These are phyloP conservation scores for Pyrus betulifolia DNA, from an alignment of 306 rosid species.

Conservation along the genomic window DNA sequence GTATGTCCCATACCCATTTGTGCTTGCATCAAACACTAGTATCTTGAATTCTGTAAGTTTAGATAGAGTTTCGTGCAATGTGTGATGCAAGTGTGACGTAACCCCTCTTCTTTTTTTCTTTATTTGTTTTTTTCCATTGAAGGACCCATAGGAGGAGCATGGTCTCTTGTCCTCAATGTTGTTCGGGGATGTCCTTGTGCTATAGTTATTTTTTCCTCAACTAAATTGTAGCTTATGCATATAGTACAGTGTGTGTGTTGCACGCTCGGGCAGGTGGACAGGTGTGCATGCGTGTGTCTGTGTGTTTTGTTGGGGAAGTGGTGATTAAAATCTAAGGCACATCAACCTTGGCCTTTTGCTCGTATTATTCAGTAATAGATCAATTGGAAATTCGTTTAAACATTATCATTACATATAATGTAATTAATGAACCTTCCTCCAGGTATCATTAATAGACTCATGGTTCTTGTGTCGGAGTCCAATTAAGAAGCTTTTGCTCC, in stretches of 20 bases:
- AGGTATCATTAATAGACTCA: conserved; percentile 80
- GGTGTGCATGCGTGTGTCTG: no score
- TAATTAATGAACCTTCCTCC: conserved; percentile 3
- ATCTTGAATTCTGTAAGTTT: neutral
- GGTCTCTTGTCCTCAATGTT: neutral
- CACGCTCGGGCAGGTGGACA: no score
- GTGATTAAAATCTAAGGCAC: neutral
- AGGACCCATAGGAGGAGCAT: neutral
- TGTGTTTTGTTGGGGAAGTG: neutral
- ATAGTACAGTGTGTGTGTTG: no score
- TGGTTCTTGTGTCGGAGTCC: conserved; percentile 55
- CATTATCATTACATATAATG: neutral
- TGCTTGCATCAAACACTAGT: neutral
- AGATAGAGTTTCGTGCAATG: neutral
- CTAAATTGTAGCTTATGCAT: neutral
- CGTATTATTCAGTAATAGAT: neutral
- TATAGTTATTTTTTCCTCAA: neutral
- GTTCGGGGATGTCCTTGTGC: neutral
- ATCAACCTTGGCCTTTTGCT: neutral
- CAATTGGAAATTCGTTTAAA: neutral
- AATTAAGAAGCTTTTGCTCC: conserved; percentile 55
- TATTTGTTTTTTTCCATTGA: neutral
- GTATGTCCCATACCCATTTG: neutral
- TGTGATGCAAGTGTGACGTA: neutral
- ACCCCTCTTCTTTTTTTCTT: neutral